Base-by-base conservation (phyloP, 768 basidiomycete species). In the Phaffia australis region DNA sequence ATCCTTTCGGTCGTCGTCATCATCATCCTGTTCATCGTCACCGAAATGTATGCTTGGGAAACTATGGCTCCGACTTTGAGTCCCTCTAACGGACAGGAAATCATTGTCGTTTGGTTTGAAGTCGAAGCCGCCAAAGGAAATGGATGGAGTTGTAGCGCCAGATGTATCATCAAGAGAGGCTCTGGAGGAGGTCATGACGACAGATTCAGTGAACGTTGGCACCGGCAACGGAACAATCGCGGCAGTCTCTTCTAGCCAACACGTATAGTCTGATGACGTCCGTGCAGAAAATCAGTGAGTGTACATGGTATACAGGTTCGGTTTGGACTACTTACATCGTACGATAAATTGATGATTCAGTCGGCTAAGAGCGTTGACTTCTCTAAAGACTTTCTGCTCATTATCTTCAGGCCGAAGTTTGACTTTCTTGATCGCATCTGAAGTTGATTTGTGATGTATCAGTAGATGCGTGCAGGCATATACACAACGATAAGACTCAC, bases 301-400 rank as follows among this genome's bases (percentile, higher is more conserved):
- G 88, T n/a, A 91, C 11, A 42, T 11, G 11, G 11, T 11, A 5
- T 42, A 5, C 11, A n/a, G n/a, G n/a, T 81, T 89, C 89, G 90
- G 5, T 88, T 88, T 2, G 75, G 85, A 90, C 75, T 93, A 95
- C 51, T 42, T 46, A 27, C 23, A 54, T 30, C 91, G 83, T 23
- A 95, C 93, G 71, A 97, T 87, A 77, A 86, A 88, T 9, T 87
- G 85, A 74, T 97, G 92, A 50, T 85, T 87, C 32, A 97, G 82
- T 42, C 85, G 80, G 71, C 87, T 89, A n/a, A 95, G 79, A 0
- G 88, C 88, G 68, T 87, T 88, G 56, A 94, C 89, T 76, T 95
- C 91, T 4, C 93, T 82, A 74, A 89, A 88, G 66, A 95, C 91
- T 77, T 86, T 91, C 64, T 81, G 83, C 73, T 92, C 89, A 69